These are phyloP conservation scores for Penicillium sp. DNA, from an alignment of 2,329 filamentous ascomycete genomes.

Conservation along the genomic window DNA sequence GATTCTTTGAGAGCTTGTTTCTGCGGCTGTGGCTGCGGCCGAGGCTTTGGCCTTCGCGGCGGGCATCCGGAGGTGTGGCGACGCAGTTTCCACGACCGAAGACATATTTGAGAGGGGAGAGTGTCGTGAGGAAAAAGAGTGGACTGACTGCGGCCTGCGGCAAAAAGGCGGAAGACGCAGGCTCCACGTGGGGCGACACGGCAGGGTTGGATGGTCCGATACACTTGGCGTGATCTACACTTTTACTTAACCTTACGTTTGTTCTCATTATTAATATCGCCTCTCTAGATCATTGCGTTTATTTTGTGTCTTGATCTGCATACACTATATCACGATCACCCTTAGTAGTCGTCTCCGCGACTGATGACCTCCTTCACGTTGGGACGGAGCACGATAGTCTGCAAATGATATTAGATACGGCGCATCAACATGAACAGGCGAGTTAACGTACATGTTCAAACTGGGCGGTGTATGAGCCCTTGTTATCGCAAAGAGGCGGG, in stretches of 20 bases:
- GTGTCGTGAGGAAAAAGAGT: slow-evolving; percentile 15
- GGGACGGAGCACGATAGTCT: slow-evolving; percentile 75
- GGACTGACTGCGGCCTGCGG: neutral
- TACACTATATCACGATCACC: neutral
- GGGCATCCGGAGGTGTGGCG: slow-evolving; percentile 36
- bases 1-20: slow-evolving; percentile 22
- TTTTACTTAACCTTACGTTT: neutral
- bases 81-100: slow-evolving; percentile 29
- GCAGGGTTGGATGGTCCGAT: slow-evolving; percentile 9
- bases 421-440: neutral
- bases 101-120: slow-evolving; percentile 26
- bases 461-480: slow-evolving; percentile 92
- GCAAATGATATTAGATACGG: neutral
- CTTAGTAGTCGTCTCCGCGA: slow-evolving; percentile 78
- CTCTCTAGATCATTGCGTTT: slow-evolving; percentile 1
- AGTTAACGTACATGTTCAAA: slow-evolving; percentile 77
- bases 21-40: slow-evolving; percentile 20
- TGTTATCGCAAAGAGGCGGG: slow-evolving; percentile 83
- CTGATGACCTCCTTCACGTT: slow-evolving; percentile 86
- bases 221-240: slow-evolving; percentile 18
- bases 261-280: neutral
- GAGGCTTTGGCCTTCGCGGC: slow-evolving; percentile 30
- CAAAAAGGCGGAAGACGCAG: slow-evolving; percentile 26
- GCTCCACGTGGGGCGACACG: slow-evolving; percentile 40
- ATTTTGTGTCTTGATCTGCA: slow-evolving; percentile 5